Evolutionary conservation across 2,329 filamentous ascomycete species (phyloP), one percentile per base, ranked within the genome.

Genomic region (Diaporthe sp.): DNA sequence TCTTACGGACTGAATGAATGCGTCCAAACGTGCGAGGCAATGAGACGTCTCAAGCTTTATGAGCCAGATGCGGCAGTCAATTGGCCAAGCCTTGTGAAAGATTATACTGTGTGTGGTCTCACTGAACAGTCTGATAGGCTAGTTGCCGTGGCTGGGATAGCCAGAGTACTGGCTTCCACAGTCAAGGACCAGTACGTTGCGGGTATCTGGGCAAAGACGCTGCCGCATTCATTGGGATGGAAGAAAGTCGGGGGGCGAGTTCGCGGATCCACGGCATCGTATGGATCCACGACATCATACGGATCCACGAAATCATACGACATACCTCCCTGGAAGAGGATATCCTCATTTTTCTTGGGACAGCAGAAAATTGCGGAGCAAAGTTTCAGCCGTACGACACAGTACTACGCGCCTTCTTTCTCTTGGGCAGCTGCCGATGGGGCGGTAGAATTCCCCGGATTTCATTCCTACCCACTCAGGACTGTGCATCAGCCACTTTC

Each of bases 391-490:
- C 19, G 19, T 47, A 10, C 44, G 6, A 10, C 19, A n/a, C 22
- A 7, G n/a, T 50, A 50, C 19, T 50, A 10, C 44, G n/a, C 44
- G 9, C 44, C 22, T 22, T 9, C 44, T 50, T 50, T 50, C 44
- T 50, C 44, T n/a, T 50, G 44, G 44, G 44, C 44, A 50, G 44
- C 44, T n/a, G 44, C 22, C 10, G 44, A 50, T 7, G 44, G 22
- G 9, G 12, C 7, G 8, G 44, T 50, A 22, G 22, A 0, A 22
- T 8, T n/a, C n/a, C n/a, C n/a, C n/a, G n/a, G 19, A 1, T 8
- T 15, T 9, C 3, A 8, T n/a, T 1, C 0, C 7, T 7, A 7
- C 19, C 2, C 1, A 22, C 17, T 10, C 22, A 7, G 22, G 7
- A 47, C 22, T 8, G 3, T 50, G 12, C 13, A 6, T 10, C 44